phyloP scores from a whole-genome alignment of 2,329 filamentous ascomycete species.

The Penicillium hordei region DNA sequence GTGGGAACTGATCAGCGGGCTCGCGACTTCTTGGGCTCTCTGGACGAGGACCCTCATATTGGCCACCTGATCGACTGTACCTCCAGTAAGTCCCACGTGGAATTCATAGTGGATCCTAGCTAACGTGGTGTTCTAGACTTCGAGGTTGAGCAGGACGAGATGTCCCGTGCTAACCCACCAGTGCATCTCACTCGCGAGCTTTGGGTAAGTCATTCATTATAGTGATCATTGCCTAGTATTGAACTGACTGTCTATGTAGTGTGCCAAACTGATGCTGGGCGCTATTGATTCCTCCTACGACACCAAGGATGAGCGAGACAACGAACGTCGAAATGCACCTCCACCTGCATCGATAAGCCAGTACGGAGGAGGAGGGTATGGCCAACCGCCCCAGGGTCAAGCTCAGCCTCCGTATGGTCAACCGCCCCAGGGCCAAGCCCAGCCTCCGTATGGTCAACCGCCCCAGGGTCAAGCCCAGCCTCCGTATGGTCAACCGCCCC shows the following conservation, averaged over 20 bases:
- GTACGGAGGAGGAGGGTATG: constrained; percentile 35
- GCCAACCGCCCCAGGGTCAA: constrained; percentile 23
- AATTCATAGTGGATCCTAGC: constrained; percentile 6
- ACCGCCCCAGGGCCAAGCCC: too few relatives aligned
- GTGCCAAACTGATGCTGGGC: constrained; percentile 66
- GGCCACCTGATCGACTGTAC: constrained; percentile 66
- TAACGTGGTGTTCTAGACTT: constrained; percentile 51
- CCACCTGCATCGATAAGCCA: constrained; percentile 38
- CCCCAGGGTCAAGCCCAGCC: constrained; percentile 25
- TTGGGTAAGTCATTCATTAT: constrained; percentile 48
- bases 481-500: constrained; percentile 19
- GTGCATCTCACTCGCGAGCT: constrained; percentile 64
- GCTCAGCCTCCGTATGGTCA: constrained; percentile 24
- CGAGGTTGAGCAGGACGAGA: constrained; percentile 66
- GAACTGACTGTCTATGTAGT: constrained; percentile 33
- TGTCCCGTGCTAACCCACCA: constrained; percentile 61
- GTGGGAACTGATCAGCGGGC: constrained; percentile 67
- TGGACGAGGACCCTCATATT: constrained; percentile 64
- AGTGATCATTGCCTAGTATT: not conserved
- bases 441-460: too few relatives aligned
- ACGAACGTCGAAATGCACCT: constrained; percentile 32
- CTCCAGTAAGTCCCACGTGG: constrained; percentile 55
- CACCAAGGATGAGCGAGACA: constrained; percentile 61
- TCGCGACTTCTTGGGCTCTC: constrained; percentile 61
- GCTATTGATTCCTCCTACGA: constrained; percentile 67